phyloP scores from a whole-genome alignment of 305 asterid species.

The Solanum hybrid region DNA sequence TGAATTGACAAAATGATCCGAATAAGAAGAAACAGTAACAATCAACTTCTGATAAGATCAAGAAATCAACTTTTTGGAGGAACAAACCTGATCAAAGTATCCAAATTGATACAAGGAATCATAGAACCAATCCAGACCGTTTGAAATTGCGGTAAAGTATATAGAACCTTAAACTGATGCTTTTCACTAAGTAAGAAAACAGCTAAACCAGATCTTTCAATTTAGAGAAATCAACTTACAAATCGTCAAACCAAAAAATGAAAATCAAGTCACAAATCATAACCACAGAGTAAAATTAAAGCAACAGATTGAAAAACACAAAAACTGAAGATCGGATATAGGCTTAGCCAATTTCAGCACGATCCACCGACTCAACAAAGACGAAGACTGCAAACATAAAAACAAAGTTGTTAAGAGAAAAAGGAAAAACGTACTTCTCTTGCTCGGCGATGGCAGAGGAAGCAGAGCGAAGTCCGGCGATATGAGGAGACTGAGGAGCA shows the following conservation, averaged over 20 bases:
- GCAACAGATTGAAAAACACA: background rate
- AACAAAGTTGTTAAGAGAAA: background rate
- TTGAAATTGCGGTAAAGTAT: background rate
- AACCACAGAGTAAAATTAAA: background rate
- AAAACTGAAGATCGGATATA: background rate
- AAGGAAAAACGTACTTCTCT: constrained; percentile 18
- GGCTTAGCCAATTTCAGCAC: background rate
- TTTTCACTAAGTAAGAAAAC: background rate
- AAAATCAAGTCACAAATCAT: background rate
- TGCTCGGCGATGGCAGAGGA: constrained; percentile 18
- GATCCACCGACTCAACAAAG: background rate
- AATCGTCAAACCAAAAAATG: background rate
- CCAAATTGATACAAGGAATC: background rate
- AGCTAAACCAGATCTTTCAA: background rate
- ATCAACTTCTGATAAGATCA: background rate
- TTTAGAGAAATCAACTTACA: background rate
- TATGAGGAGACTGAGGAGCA: constrained; percentile 64
- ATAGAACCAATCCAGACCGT: background rate
- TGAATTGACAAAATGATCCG: background rate
- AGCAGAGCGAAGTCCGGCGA: constrained; percentile 36
- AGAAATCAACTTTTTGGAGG: background rate
- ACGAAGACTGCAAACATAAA: background rate
- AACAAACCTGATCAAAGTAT: background rate
- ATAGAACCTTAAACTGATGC: background rate
- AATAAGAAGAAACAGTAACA: background rate